Percentiles rank a stretch among this genome's conserved stretches.
Evolutionary conservation across 345 rosid species (phyloP).

Genomic region (Citrus trifoliata): DNA sequence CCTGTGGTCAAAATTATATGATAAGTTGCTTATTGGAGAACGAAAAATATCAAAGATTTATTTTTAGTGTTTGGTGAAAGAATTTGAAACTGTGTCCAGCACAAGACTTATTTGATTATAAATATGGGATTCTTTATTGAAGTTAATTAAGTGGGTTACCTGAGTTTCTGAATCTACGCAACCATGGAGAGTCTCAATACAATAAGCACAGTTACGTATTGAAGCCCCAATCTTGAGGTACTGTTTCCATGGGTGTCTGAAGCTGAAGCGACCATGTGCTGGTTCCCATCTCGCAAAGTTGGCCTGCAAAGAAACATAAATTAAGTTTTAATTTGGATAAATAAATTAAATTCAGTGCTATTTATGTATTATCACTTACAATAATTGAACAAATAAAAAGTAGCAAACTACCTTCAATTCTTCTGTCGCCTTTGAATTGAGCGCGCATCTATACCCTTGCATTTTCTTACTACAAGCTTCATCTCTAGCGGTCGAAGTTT

Average conservation of each 20-base stretch:
- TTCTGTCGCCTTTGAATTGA: slow-evolving; percentile 70
- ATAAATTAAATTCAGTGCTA: background rate
- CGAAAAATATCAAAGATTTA: background rate
- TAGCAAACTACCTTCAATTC: slow-evolving; percentile 51
- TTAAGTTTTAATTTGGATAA: too few relatives aligned
- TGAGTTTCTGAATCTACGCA: slow-evolving; percentile 42
- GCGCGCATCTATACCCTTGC: slow-evolving; percentile 56
- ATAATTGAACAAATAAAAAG: too few relatives aligned
- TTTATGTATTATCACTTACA: too few relatives aligned
- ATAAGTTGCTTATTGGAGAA: background rate
- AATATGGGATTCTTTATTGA: too few relatives aligned
- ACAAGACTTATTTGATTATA: background rate
- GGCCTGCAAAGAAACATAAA: slow-evolving; percentile 31
- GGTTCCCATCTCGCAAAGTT: slow-evolving; percentile 82
- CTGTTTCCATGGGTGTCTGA: slow-evolving; percentile 77
- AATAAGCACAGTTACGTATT: slow-evolving; percentile 60
- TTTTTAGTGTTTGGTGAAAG: background rate
- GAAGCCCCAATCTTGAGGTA: slow-evolving; percentile 66
- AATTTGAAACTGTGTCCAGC: background rate
- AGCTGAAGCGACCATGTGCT: slow-evolving; percentile 63
- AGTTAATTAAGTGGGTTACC: slow-evolving; percentile 24
- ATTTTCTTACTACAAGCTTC: slow-evolving; percentile 32
- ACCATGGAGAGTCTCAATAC: slow-evolving; percentile 52
- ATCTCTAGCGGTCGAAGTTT: slow-evolving; percentile 8
- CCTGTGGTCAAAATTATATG: slow-evolving; percentile 28